Percentiles rank a stretch among this genome's conserved stretches.
Conservation (phyloP, 495 filamentous ascomycete species). For the Cetradonia linearis region DNA sequence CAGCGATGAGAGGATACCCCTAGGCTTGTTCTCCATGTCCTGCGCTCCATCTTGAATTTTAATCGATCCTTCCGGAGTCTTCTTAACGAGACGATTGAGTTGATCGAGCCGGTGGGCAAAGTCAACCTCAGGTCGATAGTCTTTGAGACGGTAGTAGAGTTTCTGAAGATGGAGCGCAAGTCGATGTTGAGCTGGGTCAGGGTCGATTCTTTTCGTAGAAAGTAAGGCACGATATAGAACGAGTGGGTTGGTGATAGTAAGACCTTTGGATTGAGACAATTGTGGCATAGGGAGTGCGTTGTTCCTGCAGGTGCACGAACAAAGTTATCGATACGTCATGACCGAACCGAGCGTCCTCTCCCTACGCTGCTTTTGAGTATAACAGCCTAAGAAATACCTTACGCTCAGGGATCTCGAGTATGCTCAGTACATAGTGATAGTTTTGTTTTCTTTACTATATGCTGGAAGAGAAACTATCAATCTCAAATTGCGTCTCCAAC, state of each 20-base stretch:
- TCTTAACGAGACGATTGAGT: slow-evolving; percentile 36
- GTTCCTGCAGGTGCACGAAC: neutral
- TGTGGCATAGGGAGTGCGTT: slow-evolving; percentile 15
- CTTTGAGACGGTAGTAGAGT: slow-evolving; percentile 53
- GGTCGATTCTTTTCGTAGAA: slow-evolving; percentile 45
- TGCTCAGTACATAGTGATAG: no score
- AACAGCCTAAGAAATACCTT: neutral
- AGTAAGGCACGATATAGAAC: slow-evolving; percentile 56
- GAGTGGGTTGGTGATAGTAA: slow-evolving; percentile 63
- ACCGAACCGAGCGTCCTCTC: neutral
- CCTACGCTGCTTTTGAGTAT: neutral
- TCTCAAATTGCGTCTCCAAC: neutral
- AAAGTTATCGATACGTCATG: slow-evolving; percentile 16
- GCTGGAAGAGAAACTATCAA: no score
- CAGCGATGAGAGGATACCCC: slow-evolving; percentile 22
- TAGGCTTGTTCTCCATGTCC: neutral
- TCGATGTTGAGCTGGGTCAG: slow-evolving; percentile 57
- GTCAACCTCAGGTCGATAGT: slow-evolving; percentile 55
- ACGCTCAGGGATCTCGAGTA: neutral
- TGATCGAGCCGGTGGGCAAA: slow-evolving; percentile 47
- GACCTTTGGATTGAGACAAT: slow-evolving; percentile 12
- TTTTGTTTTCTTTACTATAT: no score
- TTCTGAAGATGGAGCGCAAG: slow-evolving; percentile 60
- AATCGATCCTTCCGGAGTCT: neutral
- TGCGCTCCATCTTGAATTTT: neutral